These are phyloP conservation scores for Calycina herbarum DNA, from an alignment of 2,329 filamentous ascomycete species.

Conservation along the genomic window DNA sequence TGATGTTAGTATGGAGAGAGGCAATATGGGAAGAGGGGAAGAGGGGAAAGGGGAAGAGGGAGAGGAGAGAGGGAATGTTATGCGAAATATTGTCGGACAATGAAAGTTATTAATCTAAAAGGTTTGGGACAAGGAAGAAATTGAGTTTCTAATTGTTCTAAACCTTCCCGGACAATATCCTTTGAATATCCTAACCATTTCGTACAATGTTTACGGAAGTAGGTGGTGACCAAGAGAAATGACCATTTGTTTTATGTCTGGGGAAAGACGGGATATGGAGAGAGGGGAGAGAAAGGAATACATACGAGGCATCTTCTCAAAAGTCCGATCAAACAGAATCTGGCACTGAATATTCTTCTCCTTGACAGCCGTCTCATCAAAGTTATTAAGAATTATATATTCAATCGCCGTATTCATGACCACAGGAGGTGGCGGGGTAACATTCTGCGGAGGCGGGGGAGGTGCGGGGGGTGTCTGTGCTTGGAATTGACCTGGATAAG, in stretches of 20 bases:
- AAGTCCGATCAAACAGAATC: slow-evolving; percentile 55
- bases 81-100: too few species aligned
- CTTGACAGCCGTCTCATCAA: slow-evolving; percentile 50
- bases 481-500: slow-evolving; percentile 7
- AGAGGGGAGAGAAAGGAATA: slow-evolving; percentile 15
- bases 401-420: slow-evolving; percentile 55
- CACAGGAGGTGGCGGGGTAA: slow-evolving; percentile 32
- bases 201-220: background rate
- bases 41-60: background rate
- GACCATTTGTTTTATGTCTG: background rate
- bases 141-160: too few species aligned
- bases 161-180: too few species aligned
- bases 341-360: slow-evolving; percentile 55
- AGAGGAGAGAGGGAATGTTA: background rate
- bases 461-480: slow-evolving; percentile 19
- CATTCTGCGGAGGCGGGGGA: slow-evolving; percentile 21
- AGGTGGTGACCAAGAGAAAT: background rate
- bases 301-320: slow-evolving; percentile 48
- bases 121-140: too few species aligned
- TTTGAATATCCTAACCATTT: too few species aligned
- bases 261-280: background rate
- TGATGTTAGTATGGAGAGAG: slow-evolving; percentile 24
- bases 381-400: slow-evolving; percentile 58
- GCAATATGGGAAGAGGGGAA: too few species aligned
- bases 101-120: too few species aligned